Percentiles rank a stretch among this genome's conserved stretches.
Conservation (phyloP, 2,329 filamentous ascomycete genomes). For the Colletotrichum lindemuthianum region DNA sequence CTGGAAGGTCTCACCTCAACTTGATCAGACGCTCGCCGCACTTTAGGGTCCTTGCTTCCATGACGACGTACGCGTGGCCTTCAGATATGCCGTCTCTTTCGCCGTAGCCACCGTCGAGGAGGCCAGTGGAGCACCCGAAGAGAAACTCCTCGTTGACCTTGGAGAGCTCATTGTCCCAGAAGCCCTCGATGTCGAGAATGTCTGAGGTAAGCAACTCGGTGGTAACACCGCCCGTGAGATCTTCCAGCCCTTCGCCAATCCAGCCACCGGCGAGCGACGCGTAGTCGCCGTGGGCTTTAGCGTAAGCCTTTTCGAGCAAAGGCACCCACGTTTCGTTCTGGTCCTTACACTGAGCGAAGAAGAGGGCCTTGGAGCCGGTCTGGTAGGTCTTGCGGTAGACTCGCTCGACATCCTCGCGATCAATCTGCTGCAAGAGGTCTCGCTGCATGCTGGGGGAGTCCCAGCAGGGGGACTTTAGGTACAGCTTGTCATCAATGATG, state of each 20-base stretch:
- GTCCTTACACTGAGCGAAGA: slow-evolving; percentile 80
- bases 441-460: slow-evolving; percentile 82
- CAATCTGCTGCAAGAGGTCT: slow-evolving; percentile 78
- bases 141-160: slow-evolving; percentile 84
- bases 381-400: slow-evolving; percentile 78
- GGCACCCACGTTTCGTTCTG: slow-evolving; percentile 87
- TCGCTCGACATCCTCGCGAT: slow-evolving; percentile 76
- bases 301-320: slow-evolving; percentile 83
- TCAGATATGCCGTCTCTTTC: slow-evolving; percentile 68
- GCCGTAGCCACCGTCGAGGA: slow-evolving; percentile 71
- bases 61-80: slow-evolving; percentile 69
- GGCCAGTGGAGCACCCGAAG: slow-evolving; percentile 75
- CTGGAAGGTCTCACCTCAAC: slow-evolving; percentile 49
- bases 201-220: slow-evolving; percentile 75
- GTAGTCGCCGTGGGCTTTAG: slow-evolving; percentile 85
- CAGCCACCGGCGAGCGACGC: slow-evolving; percentile 76
- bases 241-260: slow-evolving; percentile 69
- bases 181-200: slow-evolving; percentile 80
- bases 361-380: slow-evolving; percentile 79
- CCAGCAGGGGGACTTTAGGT: slow-evolving; percentile 83
- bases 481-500: slow-evolving; percentile 91
- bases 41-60: slow-evolving; percentile 64
- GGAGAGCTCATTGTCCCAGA: slow-evolving; percentile 84
- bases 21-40: slow-evolving; percentile 66
- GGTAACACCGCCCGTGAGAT: slow-evolving; percentile 75